Evolutionary conservation across 805 yeast species (phyloP).

Genomic region (Spathaspora hagerdaliae): DNA sequence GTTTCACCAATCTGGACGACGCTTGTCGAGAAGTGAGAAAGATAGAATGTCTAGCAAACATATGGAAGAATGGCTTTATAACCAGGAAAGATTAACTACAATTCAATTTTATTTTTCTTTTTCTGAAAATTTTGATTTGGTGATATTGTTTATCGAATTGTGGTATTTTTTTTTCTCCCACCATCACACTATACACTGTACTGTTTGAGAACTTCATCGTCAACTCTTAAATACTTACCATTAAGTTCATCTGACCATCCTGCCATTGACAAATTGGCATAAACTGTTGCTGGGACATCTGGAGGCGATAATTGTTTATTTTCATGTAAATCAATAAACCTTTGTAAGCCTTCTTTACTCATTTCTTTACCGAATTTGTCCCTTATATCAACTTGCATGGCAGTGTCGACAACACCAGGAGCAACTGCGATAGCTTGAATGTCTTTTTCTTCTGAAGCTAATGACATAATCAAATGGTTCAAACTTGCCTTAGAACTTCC

Average conservation of each 20-base stretch:
- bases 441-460: constrained; percentile 63
- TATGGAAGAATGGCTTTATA: background rate
- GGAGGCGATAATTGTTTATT: constrained; percentile 61
- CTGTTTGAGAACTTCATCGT: constrained; percentile 31
- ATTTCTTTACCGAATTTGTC: constrained; percentile 55
- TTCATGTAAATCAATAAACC: constrained; percentile 62
- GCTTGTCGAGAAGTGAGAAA: background rate
- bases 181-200: background rate
- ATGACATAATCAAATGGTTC: constrained; percentile 65
- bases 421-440: constrained; percentile 71
- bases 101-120: background rate
- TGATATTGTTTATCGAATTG: background rate
- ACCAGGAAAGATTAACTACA: no score
- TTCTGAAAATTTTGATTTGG: background rate
- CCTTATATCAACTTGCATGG: constrained; percentile 82
- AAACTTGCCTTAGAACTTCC: constrained; percentile 91
- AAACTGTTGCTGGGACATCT: constrained; percentile 65
- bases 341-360: constrained; percentile 53
- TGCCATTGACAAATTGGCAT: constrained; percentile 58
- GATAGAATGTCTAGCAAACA: background rate
- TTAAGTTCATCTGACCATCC: constrained; percentile 56
- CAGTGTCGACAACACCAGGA: constrained; percentile 93
- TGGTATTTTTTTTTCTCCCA: background rate
- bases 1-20: background rate
- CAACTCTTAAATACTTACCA: constrained; percentile 67